Base-by-base conservation (phyloP, 1,284 basidiomycete genomes). In the Amylostereum areolatum region DNA sequence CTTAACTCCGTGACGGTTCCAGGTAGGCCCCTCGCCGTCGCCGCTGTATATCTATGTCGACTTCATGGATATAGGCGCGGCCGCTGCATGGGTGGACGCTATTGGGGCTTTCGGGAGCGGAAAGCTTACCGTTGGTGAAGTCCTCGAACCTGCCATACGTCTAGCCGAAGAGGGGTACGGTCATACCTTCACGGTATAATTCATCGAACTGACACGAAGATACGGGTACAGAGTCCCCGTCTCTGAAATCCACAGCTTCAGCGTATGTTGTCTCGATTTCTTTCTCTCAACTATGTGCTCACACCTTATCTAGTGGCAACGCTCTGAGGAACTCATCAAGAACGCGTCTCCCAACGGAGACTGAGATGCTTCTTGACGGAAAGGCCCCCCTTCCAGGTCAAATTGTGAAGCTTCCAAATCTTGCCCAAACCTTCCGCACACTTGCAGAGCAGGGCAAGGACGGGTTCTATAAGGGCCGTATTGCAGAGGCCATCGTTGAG, bases 1-100 rank as follows among this genome's bases (percentile, higher is more conserved):
- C 68, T 96, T 36, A 95, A 96, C 63, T 77, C 85, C 10, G 94
- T 94, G 5, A 98, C 96, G 0, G 93, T 97, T 3, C 96, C 96
- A 53, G 85, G 85, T 82, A 40, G 46, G 65, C 52, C n/a, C 36
- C 2, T 31, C 45, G 32, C 50, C 31, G 12, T 11, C 12, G 27
- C 10, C 7, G 4, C 3, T 12, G 12, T 29, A 42, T 27, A 32
- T 24, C n/a, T 7, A 5, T 32, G 27, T n/a, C 36, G 28, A 28
- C 41, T n/a, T 10, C 36, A 25, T 7, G 10, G 12, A 25, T 24
- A 7, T 18, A 86, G 93, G 95, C 43, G 89, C 91, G 18, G 89
- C 94, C 1, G 91, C 92, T 24, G 91, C 92, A 9, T 98, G 95
- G 94, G 75, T 89, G 31, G 96, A 97, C 65, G 90, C 92, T 0